These are phyloP conservation scores for Durusdinium trenchii DNA, from an alignment of 73 alveolate genomes.

Conservation along the genomic window DNA sequence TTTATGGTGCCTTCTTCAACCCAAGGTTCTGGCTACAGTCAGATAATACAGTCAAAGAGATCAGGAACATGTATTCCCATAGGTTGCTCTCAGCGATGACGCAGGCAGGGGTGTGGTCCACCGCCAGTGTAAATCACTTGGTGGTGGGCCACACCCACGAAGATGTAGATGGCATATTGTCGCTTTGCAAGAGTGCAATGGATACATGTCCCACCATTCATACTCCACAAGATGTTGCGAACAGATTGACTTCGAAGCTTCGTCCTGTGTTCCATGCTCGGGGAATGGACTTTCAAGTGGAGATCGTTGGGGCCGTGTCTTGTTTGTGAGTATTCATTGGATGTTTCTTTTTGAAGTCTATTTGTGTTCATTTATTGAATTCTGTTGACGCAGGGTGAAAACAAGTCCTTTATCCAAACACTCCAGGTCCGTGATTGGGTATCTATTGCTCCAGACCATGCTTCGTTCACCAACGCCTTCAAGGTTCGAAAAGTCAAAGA, in stretches of 20 bases:
- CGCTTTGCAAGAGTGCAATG: not conserved
- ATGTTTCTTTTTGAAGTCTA: not conserved
- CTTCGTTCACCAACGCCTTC: slow-evolving; percentile 8
- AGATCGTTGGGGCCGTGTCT: not conserved
- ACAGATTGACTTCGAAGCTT: not conserved
- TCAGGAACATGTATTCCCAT: not conserved
- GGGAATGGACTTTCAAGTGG: not conserved
- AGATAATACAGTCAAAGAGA: slow-evolving; percentile 21
- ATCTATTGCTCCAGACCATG: slow-evolving; percentile 32
- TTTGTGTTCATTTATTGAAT: not conserved
- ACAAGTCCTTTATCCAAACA: not conserved
- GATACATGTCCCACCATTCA: not conserved
- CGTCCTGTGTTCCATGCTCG: slow-evolving; percentile 3
- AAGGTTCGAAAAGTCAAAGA: not conserved
- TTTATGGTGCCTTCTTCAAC: not conserved
- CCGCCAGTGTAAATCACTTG: not conserved
- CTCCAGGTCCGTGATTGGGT: not conserved
- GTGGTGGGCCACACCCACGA: slow-evolving; percentile 53
- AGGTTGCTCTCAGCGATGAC: not conserved
- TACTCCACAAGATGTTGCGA: slow-evolving; percentile 33
- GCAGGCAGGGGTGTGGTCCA: not conserved
- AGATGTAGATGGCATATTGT: slow-evolving; percentile 23
- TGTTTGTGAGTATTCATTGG: not conserved
- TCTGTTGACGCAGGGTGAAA: no score
- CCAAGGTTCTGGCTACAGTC: slow-evolving; percentile 21